Evolutionary conservation across 495 filamentous ascomycete species (phyloP).

Genomic region (Aspergillus conjunctus): DNA sequence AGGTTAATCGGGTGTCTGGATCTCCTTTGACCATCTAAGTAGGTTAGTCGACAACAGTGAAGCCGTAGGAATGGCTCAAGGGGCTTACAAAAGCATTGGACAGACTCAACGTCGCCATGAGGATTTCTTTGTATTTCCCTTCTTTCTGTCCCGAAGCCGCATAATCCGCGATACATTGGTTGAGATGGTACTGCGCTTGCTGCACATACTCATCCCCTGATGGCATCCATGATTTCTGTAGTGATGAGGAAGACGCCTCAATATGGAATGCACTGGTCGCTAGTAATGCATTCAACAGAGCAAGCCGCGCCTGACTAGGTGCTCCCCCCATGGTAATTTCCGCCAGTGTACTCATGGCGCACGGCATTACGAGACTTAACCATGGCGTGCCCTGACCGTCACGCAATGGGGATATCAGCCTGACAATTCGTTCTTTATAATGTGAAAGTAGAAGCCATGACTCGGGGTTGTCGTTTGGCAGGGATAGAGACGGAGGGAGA

Average conservation of each 20-base stretch:
- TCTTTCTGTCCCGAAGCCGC: neutral
- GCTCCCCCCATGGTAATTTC: neutral
- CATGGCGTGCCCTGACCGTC: neutral
- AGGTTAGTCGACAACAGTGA: no score
- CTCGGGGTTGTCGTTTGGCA: neutral
- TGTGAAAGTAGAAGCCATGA: neutral
- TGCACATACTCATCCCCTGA: neutral
- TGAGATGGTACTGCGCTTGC: conserved; percentile 16
- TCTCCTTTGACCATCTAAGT: conserved; percentile 2
- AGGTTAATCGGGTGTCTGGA: conserved; percentile 1
- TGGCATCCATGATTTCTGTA: neutral
- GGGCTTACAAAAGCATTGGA: conserved; percentile 14
- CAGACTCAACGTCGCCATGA: conserved; percentile 12
- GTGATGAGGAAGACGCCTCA: neutral
- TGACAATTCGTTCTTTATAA: neutral
- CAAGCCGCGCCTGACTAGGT: neutral
- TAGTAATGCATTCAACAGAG: neutral
- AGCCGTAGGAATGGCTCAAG: neutral
- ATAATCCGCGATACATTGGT: conserved; percentile 15
- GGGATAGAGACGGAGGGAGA: neutral
- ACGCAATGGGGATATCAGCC: neutral
- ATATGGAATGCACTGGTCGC: conserved; percentile 3
- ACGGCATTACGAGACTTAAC: neutral
- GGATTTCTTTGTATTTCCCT: conserved; percentile 24
- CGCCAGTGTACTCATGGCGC: neutral